Percentiles rank a stretch among this genome's conserved stretches.
Conservation (phyloP, 768 basidiomycete genomes). For the Boletus subparvulus region DNA sequence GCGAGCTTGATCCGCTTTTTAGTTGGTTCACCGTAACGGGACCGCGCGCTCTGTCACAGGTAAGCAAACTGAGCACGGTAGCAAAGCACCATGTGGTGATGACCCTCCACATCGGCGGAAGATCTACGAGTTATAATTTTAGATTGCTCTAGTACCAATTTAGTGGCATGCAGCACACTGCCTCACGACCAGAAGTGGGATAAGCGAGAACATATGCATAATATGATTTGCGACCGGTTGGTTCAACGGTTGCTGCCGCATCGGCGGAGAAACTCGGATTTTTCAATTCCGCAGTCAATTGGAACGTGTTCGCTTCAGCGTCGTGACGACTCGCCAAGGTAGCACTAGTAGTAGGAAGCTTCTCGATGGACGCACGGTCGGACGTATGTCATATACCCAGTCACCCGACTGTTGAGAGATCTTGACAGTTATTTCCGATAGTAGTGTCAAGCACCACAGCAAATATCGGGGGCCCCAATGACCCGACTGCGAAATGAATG, state of each 20-base stretch:
- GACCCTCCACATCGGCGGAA: neutral
- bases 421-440: neutral
- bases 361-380: neutral
- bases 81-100: neutral
- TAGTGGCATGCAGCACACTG: neutral
- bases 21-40: constrained; percentile 14
- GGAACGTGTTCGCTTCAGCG: constrained; percentile 6
- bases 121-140: constrained; percentile 3
- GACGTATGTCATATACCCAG: neutral
- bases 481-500: no score
- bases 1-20: neutral
- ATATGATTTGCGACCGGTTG: neutral
- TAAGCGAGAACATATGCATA: constrained; percentile 2
- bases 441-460: no score
- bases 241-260: neutral
- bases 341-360: neutral
- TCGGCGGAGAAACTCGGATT: constrained; percentile 14
- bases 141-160: neutral
- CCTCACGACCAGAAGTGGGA: constrained; percentile 1
- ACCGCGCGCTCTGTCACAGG: constrained; percentile 4
- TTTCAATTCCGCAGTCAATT: neutral
- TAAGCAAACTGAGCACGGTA: neutral
- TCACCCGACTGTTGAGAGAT: neutral
- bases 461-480: no score
- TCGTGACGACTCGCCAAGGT: neutral